Percentiles rank a stretch among this genome's conserved stretches.
Conservation (phyloP, 306 rosid species). For the Gleditsia sinensis region DNA sequence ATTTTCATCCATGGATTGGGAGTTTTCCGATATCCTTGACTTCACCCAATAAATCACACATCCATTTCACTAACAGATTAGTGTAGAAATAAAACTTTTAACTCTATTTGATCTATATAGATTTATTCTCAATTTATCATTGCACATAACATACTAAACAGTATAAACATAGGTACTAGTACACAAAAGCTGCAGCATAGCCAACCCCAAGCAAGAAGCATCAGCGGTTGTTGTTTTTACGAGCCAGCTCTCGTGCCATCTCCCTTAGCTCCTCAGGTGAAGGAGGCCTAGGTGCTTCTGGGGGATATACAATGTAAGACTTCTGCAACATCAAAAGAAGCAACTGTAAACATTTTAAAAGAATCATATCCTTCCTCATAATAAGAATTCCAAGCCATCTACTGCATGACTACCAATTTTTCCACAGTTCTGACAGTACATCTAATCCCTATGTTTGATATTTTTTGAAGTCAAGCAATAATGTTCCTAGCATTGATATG, state of each 20-base stretch:
- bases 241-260: conserved; percentile 76
- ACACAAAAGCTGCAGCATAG: conserved; percentile 5
- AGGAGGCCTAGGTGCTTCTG: conserved; percentile 75
- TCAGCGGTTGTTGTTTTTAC: conserved; percentile 58
- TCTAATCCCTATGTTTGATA: no score
- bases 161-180: conserved; percentile 13
- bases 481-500: no score
- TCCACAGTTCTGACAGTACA: no score
- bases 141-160: conserved; percentile 13
- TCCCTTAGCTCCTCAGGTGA: conserved; percentile 83
- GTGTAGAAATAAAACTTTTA: not conserved
- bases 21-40: not conserved
- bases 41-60: not conserved
- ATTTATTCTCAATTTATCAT: conserved; percentile 5
- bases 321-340: conserved; percentile 42
- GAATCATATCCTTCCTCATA: conserved; percentile 5
- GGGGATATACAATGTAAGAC: conserved; percentile 76
- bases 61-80: not conserved
- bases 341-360: not conserved
- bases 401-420: no score
- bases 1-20: not conserved
- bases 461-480: no score
- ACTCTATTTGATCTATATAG: conserved; percentile 1
- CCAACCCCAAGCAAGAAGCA: conserved; percentile 19
- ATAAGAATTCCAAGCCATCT: no score